Base-by-base conservation (phyloP, 768 basidiomycete species). In the Calocybe cyanea region DNA sequence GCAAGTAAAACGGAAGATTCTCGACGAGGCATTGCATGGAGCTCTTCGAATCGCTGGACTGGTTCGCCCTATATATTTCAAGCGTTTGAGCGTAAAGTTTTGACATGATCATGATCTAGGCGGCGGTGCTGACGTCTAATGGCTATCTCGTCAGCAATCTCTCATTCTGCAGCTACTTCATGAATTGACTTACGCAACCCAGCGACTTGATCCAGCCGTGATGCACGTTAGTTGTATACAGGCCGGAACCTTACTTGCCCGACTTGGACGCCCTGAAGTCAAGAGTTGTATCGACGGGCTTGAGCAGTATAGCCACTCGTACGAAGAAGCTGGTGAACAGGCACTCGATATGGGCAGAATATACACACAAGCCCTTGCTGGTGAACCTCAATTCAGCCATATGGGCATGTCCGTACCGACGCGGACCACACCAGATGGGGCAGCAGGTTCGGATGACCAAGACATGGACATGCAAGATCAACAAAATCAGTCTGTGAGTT, bases 11-110 rank as follows among this genome's bases (percentile, higher is more conserved):
- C 71, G 76, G 24, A 85, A 85, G 62, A 76, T 93, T 31, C 73
- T 78, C 35, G 85, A 89, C 28, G 92, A 95, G 60, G 87, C 89
- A 2, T 57, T 92, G 48, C 87, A 93, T 54, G 87, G 87, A 17
- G 89, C 93, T 0, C 66, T 90, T 54, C 82, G 93, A 40, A 89
- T 96, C 51, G 83, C 93, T 8, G 92, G 91, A n/a, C 66, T 96
- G 61, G 87, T 87, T 48, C 56, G 83, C 70, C 23, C 39, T 36
- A 37, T 41, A 46, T 39, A 28, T 40, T 28, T 34, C 34, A 15
- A 33, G 5, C 23, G 40, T 38, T 33, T 37, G 32, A 24, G 46
- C 24, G 43, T 42, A 19, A 43, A 37, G 18, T 25, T 48, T 31
- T 33, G 13, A 36, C 21, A 34, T 15, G 48, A 31, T 44, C 18